Percentiles rank a stretch among this genome's conserved stretches.
These are phyloP conservation scores for Xylaria sp. DNA, from an alignment of 2,329 filamentous ascomycete genomes.

Conservation along the genomic window DNA sequence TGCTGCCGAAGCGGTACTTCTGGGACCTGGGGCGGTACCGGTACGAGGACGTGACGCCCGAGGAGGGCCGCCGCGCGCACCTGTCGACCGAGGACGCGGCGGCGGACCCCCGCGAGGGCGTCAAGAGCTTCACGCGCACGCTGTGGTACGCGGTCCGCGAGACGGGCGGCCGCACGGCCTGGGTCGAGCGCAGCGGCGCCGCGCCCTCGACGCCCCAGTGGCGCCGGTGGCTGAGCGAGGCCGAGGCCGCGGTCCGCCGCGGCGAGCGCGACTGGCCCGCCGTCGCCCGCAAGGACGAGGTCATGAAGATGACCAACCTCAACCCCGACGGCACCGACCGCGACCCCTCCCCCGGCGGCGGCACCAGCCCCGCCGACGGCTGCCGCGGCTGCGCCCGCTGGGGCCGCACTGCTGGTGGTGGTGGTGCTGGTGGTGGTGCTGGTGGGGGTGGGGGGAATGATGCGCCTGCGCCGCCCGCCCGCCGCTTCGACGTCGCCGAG, in stretches of 20 bases:
- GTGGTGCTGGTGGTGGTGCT: no score
- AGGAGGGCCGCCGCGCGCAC: constrained; percentile 43
- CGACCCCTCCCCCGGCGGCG: no score
- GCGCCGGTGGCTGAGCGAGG: constrained; percentile 56
- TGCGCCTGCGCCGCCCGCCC: no score
- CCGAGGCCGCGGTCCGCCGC: constrained; percentile 42
- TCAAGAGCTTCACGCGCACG: constrained; percentile 56
- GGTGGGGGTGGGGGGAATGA: no score
- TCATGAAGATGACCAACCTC: constrained; percentile 51
- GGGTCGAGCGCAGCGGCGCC: constrained; percentile 55
- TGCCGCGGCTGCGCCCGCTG: no score
- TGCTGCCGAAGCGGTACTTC: constrained; percentile 52
- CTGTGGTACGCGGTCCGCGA: constrained; percentile 63
- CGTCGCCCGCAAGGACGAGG: constrained; percentile 51
- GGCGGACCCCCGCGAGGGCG: constrained; percentile 42
- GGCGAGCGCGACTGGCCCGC: constrained; percentile 47
- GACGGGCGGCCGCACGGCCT: constrained; percentile 53
- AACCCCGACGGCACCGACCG: constrained; percentile 17
- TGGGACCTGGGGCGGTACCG: constrained; percentile 62
- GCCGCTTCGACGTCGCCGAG: constrained; percentile 22
- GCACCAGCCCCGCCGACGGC: no score
- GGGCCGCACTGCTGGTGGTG: no score
- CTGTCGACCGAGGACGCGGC: constrained; percentile 23
- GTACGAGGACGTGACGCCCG: constrained; percentile 44
- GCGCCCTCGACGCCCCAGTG: constrained; percentile 57